Percentiles rank a stretch among this genome's conserved stretches.
Evolutionary conservation across 495 filamentous ascomycete genomes (phyloP).

Genomic region (Staphylotrichum tortipilum): DNA sequence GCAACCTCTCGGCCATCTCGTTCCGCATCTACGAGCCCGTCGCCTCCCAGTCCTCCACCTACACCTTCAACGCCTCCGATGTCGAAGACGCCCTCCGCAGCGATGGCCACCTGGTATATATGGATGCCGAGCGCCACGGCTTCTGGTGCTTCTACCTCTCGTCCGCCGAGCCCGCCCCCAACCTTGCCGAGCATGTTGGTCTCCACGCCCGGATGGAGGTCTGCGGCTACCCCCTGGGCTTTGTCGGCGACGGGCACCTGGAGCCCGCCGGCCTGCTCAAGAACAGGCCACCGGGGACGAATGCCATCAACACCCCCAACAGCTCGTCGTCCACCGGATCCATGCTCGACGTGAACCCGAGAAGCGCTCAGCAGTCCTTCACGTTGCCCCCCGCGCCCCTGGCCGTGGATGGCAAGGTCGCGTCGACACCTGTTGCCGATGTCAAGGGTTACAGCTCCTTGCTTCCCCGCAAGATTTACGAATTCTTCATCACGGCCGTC

Average conservation of each 20-base stretch:
- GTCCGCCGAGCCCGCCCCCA: constrained; percentile 23
- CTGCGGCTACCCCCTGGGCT: constrained; percentile 31
- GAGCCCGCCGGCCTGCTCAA: constrained; percentile 39
- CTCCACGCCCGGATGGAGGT: constrained; percentile 30
- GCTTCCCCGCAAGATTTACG: constrained; percentile 29
- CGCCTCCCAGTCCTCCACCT: constrained; percentile 27
- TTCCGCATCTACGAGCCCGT: constrained; percentile 42
- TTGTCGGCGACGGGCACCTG: constrained; percentile 37
- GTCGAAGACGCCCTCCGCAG: constrained; percentile 40
- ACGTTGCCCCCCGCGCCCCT: constrained; percentile 8
- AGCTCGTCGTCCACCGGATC: constrained; percentile 43
- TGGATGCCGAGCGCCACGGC: constrained; percentile 38
- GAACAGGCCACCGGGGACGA: constrained; percentile 27
- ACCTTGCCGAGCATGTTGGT: constrained; percentile 17
- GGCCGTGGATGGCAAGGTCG: constrained; percentile 25
- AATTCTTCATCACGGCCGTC: constrained; percentile 37
- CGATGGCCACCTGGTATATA: constrained; percentile 43
- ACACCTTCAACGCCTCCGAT: constrained; percentile 33
- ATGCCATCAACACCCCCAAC: constrained; percentile 36
- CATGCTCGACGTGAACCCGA: constrained; percentile 30
- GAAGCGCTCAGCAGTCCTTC: constrained; percentile 27
- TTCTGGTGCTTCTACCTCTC: constrained; percentile 44
- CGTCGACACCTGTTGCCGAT: constrained; percentile 12
- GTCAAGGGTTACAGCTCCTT: constrained; percentile 22
- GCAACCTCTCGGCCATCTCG: constrained; percentile 37